Evolutionary conservation across 1,284 basidiomycete genomes (phyloP), one percentile per base, ranked within the genome.

Genomic region (Ceratobasidium sp.): DNA sequence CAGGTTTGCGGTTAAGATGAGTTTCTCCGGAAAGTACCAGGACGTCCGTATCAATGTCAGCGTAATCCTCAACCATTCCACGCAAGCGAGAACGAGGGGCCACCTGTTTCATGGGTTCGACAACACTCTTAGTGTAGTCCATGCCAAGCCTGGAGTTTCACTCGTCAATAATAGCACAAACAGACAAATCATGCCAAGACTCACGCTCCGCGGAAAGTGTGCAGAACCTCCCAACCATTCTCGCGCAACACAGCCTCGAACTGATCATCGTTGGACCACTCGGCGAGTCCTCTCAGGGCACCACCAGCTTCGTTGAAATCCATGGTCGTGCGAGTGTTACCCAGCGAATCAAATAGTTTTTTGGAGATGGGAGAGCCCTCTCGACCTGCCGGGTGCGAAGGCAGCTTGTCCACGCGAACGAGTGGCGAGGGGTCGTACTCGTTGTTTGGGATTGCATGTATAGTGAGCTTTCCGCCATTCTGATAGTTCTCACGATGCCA

Each of bases 121-220:
- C 75, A 7, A 83, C 79, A 32, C 79, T 77, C 73, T 84, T 82
- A 20, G 78, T 77, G 53, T 75, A 77, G 8, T 82, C 83, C 73
- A 75, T 70, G 8, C 80, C 78, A 6, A 74, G 74, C 27, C 82
- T 84, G 54, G 4, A 13, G 32, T 56, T 38, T n/a, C 55, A 64
- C 55, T 50, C 4, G 47, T 68, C 43, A 68, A 69, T 64, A 56
- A 22, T 25, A 32, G 25, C 38, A 3, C 6, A 7, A n/a, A 10
- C 15, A 34, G 38, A 60, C 1, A 68, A 50, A 40, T 42, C 50
- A 35, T 34, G 31, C 17, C 3, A 49, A 27, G 35, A 78, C 79
- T 76, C 67, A 80, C 80, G 76, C 76, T 69, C 76, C 77, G 6
- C 76, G 73, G 57, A 77, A 83, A 17, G 79, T 79, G 52, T 79